Evolutionary conservation across 441 rosid species (phyloP).

Genomic region (Jatropha podagrica): DNA sequence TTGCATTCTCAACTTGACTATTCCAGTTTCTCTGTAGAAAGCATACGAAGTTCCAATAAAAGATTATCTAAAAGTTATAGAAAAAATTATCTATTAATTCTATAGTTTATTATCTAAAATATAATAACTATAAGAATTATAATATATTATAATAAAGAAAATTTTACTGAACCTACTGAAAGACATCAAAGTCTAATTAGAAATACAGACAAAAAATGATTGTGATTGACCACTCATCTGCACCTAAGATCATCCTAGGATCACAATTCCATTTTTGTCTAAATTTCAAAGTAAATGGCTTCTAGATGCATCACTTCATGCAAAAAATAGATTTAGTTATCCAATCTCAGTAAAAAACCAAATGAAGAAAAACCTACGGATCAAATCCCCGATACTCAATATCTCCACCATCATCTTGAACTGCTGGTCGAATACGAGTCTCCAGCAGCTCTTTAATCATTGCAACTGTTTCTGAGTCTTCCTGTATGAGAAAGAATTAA

Average conservation of each 20-base stretch:
- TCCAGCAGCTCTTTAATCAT: slow-evolving; percentile 98
- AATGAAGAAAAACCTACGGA: slow-evolving; percentile 45
- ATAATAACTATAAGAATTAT: too few relatives aligned
- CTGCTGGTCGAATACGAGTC: slow-evolving; percentile 96
- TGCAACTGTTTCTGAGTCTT: slow-evolving; percentile 94
- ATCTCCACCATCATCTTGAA: slow-evolving; percentile 99
- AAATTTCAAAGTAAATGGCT: too few relatives aligned
- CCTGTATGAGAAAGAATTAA: slow-evolving; percentile 42
- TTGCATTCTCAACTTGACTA: slow-evolving; percentile 93
- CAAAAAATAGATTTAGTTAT: neutral
- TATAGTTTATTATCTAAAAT: too few relatives aligned
- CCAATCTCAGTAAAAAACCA: slow-evolving; percentile 5
- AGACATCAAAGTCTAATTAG: too few relatives aligned
- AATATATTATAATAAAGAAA: too few relatives aligned
- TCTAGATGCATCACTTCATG: too few relatives aligned
- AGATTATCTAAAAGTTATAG: neutral
- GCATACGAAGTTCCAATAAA: slow-evolving; percentile 24
- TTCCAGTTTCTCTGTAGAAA: slow-evolving; percentile 70
- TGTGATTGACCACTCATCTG: too few relatives aligned
- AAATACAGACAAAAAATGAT: too few relatives aligned
- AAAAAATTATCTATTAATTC: too few relatives aligned
- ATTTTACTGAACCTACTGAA: too few relatives aligned
- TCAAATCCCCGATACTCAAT: slow-evolving; percentile 87
- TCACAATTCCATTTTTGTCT: too few relatives aligned
- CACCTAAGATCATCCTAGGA: too few relatives aligned